Evolutionary conservation across 2,329 filamentous ascomycete species (phyloP), one percentile per base, ranked within the genome.

Genomic region (Taxawa tesnikishii): DNA sequence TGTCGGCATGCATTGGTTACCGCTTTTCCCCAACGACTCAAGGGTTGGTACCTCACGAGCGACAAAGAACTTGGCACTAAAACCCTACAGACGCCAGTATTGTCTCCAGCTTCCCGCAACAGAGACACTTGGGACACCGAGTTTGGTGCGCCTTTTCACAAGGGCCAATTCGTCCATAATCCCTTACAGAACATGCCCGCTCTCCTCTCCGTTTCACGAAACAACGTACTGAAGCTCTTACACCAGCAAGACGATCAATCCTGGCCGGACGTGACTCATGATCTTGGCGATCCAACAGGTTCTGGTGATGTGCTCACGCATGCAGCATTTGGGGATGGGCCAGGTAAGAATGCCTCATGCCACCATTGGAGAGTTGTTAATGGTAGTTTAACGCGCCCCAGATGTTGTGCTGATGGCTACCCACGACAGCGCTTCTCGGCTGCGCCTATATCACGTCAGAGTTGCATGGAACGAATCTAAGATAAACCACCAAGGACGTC

Each of bases 1-100:
- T 4, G 83, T 92, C 5, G 90, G 88, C 3, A 71, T 84, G 51
- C 80, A 83, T 56, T 98, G 90, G 90, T 63, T 96, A 33, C 51
- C 58, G 11, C 49, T 63, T 11, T 54, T 55, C 21, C 60, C 47
- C 2, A 38, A 39, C 15, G 50, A 54, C 28, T 46, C 47, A 28
- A 42, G 40, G 28, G 50, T 53, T n/a, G n/a, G n/a, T n/a, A n/a
- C n/a, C n/a, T n/a, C n/a, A n/a, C n/a, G n/a, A n/a, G n/a, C n/a
- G n/a, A n/a, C n/a, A n/a, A n/a, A n/a, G n/a, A n/a, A n/a, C n/a
- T n/a, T n/a, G n/a, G n/a, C n/a, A n/a, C n/a, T n/a, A n/a, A n/a
- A n/a, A n/a, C n/a, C n/a, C n/a, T n/a, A n/a, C n/a, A n/a, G n/a
- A n/a, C n/a, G n/a, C n/a, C n/a, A n/a, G n/a, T n/a, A n/a, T n/a